A percentile compares a stretch with the other conserved stretches of the same genome.
Conservation (phyloP, 345 rosid species). For the Moricandia arvensis region DNA sequence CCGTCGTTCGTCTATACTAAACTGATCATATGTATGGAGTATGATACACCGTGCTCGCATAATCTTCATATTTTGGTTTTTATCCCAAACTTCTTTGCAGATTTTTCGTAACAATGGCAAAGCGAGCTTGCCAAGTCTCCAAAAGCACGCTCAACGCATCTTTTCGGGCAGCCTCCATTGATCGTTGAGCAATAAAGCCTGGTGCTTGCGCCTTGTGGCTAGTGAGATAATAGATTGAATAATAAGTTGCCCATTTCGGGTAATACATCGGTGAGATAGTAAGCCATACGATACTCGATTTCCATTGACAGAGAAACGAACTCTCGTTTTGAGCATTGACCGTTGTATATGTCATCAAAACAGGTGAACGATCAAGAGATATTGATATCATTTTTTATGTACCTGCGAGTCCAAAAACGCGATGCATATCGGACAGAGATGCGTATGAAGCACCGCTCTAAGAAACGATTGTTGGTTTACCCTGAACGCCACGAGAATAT, state of each 20-base stretch:
- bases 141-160: neutral
- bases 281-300: too few species aligned
- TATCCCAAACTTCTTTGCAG: neutral
- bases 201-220: neutral
- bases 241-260: neutral
- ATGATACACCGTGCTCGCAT: neutral
- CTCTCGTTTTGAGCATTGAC: too few species aligned
- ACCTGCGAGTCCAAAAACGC: too few species aligned
- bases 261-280: neutral
- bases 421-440: too few species aligned
- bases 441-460: too few species aligned
- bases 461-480: too few species aligned
- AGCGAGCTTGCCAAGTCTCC: neutral
- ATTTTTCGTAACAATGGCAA: too few species aligned
- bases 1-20: neutral
- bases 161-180: neutral
- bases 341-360: too few species aligned
- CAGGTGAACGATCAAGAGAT: too few species aligned
- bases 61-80: neutral
- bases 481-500: too few species aligned
- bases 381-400: too few species aligned
- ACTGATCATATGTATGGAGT: neutral
- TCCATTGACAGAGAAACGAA: too few species aligned
- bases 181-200: neutral
- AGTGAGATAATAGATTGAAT: neutral